Evolutionary conservation across 2,329 filamentous ascomycete genomes (phyloP).

Genomic region (Cadophora malorum): DNA sequence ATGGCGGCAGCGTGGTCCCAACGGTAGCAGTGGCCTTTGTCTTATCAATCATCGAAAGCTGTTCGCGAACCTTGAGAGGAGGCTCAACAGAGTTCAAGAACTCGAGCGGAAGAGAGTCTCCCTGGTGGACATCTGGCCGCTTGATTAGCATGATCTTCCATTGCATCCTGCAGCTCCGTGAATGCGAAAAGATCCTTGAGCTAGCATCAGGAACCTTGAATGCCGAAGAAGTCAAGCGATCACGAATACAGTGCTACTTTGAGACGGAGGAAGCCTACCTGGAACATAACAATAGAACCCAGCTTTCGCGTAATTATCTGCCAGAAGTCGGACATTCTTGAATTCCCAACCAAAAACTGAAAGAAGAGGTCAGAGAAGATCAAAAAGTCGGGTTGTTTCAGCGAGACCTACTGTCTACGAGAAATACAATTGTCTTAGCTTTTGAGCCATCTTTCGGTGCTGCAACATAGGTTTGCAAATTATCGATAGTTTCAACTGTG

Average conservation of each 20-base stretch:
- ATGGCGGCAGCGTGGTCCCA: constrained; percentile 50
- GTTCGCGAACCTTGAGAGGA: constrained; percentile 48
- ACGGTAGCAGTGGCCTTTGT: constrained; percentile 50
- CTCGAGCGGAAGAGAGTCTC: constrained; percentile 49
- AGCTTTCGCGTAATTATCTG: constrained; percentile 55
- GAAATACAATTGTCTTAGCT: constrained; percentile 53
- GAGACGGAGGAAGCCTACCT: neutral
- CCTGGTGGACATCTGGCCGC: constrained; percentile 48
- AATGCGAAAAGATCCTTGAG: neutral
- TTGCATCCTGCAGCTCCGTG: neutral
- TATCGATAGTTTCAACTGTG: constrained; percentile 47
- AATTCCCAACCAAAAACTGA: constrained; percentile 56
- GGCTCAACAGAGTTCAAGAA: constrained; percentile 53
- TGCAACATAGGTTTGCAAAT: constrained; percentile 51
- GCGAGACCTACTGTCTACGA: constrained; percentile 49
- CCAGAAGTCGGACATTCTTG: constrained; percentile 53
- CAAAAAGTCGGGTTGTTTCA: neutral
- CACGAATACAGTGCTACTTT: no score
- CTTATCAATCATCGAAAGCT: constrained; percentile 48
- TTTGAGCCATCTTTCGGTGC: constrained; percentile 51
- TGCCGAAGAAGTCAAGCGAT: neutral
- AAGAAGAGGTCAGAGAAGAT: neutral
- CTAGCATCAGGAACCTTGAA: neutral
- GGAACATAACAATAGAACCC: constrained; percentile 54
- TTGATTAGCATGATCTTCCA: neutral